Evolutionary conservation across 2,329 filamentous ascomycete species (phyloP).

Genomic region (Apiospora pterosperma): DNA sequence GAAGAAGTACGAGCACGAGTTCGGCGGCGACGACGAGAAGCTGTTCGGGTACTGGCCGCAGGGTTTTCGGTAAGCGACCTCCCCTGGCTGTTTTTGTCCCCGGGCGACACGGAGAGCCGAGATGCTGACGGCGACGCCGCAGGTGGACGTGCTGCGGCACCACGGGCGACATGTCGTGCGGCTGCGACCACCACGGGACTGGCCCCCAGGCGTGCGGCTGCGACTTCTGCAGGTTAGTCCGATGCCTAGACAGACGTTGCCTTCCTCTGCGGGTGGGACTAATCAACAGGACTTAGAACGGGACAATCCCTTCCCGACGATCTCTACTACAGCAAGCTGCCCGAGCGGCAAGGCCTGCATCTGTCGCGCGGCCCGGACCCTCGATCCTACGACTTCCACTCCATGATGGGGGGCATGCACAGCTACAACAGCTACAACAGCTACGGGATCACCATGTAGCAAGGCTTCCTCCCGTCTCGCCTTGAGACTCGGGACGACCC

Average conservation of each 20-base stretch:
- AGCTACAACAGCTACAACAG: background rate
- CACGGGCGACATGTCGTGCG: background rate
- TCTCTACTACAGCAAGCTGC: background rate
- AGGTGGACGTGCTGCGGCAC: slow-evolving; percentile 10
- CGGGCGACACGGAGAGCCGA: too few species aligned
- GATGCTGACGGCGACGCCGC: background rate
- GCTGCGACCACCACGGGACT: slow-evolving; percentile 9
- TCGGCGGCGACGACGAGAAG: background rate
- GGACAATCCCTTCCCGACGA: slow-evolving; percentile 4
- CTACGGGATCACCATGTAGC: background rate
- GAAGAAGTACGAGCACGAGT: slow-evolving; percentile 5
- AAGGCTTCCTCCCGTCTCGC: background rate
- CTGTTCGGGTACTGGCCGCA: slow-evolving; percentile 6
- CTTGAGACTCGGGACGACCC: too few species aligned
- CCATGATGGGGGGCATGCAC: background rate
- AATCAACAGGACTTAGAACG: background rate
- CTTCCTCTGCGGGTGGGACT: too few species aligned
- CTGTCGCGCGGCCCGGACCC: slow-evolving; percentile 5
- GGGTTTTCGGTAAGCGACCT: background rate
- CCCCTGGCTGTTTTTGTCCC: background rate
- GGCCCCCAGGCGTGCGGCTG: slow-evolving; percentile 7
- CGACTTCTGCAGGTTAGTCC: slow-evolving; percentile 6
- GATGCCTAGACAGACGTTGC: too few species aligned
- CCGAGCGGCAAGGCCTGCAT: background rate
- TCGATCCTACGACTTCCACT: background rate